Evolutionary conservation across 2,329 filamentous ascomycete species (phyloP).

Genomic region (Orbilia ellipsospora): DNA sequence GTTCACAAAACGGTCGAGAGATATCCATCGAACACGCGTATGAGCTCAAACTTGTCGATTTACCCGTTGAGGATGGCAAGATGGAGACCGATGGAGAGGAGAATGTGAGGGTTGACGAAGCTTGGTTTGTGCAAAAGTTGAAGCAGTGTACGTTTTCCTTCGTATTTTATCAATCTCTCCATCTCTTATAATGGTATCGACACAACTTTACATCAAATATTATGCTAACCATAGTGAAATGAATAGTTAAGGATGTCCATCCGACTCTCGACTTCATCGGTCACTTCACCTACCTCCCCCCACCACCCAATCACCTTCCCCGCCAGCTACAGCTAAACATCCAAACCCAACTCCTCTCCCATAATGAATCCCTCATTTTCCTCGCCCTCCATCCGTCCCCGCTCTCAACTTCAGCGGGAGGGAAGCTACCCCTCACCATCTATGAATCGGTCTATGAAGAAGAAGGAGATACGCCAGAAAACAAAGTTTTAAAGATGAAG

Average conservation of each 20-base stretch:
- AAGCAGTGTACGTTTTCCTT: slow-evolving; percentile 76
- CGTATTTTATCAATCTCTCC: neutral
- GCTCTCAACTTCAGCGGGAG: slow-evolving; percentile 60
- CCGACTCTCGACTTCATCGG: slow-evolving; percentile 87
- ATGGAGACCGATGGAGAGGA: slow-evolving; percentile 66
- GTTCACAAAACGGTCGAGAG: slow-evolving; percentile 88
- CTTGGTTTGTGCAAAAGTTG: slow-evolving; percentile 80
- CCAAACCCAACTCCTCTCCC: slow-evolving; percentile 77
- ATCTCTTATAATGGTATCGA: slow-evolving; percentile 42
- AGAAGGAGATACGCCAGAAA: slow-evolving; percentile 66
- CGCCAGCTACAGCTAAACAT: slow-evolving; percentile 63
- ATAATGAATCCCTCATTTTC: slow-evolving; percentile 88
- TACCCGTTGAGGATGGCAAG: slow-evolving; percentile 54
- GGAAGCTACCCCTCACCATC: slow-evolving; percentile 87
- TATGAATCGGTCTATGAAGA: slow-evolving; percentile 86
- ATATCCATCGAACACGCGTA: slow-evolving; percentile 94
- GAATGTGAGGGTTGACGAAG: slow-evolving; percentile 72
- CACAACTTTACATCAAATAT: neutral
- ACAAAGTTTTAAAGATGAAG: slow-evolving; percentile 68
- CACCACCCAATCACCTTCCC: slow-evolving; percentile 71
- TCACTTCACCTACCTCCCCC: slow-evolving; percentile 83
- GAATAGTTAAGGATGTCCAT: slow-evolving; percentile 84
- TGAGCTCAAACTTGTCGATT: slow-evolving; percentile 73
- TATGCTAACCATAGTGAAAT: neutral
- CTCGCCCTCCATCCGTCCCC: slow-evolving; percentile 83